Conservation (phyloP, 805 yeast genomes). For the Zygosaccharomyces pseudorouxii region DNA sequence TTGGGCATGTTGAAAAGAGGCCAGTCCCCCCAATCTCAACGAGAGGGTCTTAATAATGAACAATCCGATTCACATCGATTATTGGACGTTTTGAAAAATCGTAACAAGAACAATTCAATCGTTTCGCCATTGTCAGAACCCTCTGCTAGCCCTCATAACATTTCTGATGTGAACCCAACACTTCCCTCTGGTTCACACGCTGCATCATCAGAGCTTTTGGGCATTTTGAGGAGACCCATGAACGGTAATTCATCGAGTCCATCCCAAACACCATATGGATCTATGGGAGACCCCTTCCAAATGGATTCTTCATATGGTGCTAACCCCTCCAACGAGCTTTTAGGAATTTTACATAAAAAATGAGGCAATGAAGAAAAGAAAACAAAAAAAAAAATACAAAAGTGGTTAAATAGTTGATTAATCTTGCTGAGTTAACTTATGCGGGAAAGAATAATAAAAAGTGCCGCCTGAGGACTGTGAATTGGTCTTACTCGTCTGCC, state of each 20-base stretch:
- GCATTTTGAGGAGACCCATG: constrained; percentile 18
- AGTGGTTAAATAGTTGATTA: constrained; percentile 1
- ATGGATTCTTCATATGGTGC: constrained; percentile 3
- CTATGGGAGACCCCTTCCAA: constrained; percentile 1
- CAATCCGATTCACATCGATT: constrained; percentile 7
- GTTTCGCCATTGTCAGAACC: neutral
- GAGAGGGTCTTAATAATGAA: neutral
- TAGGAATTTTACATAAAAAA: constrained; percentile 23
- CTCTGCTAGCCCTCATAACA: neutral
- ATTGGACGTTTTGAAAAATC: constrained; percentile 8
- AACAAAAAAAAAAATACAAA: neutral
- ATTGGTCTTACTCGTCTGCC: constrained; percentile 35
- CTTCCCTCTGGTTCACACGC: constrained; percentile 4
- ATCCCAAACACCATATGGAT: constrained; percentile 1
- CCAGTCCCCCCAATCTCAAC: neutral
- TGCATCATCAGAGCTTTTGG: constrained; percentile 21
- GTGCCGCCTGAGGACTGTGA: too few species aligned
- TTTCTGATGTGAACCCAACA: neutral
- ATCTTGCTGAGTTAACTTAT: neutral
- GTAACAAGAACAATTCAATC: neutral
- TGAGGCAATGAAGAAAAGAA: neutral
- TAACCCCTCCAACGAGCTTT: constrained; percentile 24
- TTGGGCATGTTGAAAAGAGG: constrained; percentile 11
- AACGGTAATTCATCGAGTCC: constrained; percentile 1
- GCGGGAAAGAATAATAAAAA: neutral